Conservation (phyloP, 495 filamentous ascomycete genomes). For the Xylaria intraflava region DNA sequence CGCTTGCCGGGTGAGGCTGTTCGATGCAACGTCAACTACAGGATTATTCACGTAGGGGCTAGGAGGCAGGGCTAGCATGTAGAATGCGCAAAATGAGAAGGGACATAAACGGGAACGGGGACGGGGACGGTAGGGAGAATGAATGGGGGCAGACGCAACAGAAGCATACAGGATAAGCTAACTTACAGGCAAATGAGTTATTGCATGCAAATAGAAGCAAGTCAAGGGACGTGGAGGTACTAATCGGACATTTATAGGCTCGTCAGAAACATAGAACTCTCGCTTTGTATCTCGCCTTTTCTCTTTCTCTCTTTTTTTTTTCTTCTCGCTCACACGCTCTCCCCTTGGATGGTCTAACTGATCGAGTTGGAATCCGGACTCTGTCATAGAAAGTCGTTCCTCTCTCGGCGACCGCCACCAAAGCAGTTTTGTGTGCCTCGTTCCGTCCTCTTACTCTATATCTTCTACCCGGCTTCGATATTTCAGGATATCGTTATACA, state of each 20-base stretch:
- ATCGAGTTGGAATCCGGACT: neutral
- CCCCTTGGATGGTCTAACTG: neutral
- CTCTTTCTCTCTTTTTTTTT: neutral
- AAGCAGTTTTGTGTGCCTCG: neutral
- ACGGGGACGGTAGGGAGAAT: neutral
- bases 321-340: neutral
- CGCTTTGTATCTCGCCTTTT: neutral
- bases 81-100: neutral
- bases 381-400: neutral
- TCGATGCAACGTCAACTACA: slow-evolving; percentile 37
- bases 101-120: neutral
- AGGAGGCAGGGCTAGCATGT: neutral
- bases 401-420: neutral
- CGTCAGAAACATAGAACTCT: neutral
- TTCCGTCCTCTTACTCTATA: neutral
- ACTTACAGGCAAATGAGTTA: slow-evolving; percentile 3
- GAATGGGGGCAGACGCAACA: neutral
- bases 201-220: slow-evolving; percentile 3
- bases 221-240: neutral
- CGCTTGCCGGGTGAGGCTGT: slow-evolving; percentile 39
- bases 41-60: neutral
- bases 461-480: neutral
- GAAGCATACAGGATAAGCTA: neutral
- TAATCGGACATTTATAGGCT: slow-evolving; percentile 4
- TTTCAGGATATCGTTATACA: neutral